Evolutionary conservation across 352 stramenopile species (phyloP), one percentile per base, ranked within the genome.

Genomic region (Phytophthora pinifolia): DNA sequence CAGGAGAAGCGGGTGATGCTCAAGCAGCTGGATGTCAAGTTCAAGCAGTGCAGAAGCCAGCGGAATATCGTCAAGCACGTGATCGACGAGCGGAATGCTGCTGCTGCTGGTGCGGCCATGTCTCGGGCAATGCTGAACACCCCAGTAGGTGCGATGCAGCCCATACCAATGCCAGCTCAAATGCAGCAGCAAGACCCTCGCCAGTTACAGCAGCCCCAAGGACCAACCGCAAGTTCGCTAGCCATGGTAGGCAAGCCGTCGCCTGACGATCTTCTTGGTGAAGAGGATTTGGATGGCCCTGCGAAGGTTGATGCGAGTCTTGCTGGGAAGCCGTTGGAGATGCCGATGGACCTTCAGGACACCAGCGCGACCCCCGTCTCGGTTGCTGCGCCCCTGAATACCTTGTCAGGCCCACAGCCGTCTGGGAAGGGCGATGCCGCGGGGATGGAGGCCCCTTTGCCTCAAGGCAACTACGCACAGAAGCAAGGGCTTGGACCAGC

Each of bases 41-140:
- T 88, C 57, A 89, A 88, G 46, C 79, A 83, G 54, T 92, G 80
- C 55, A 79, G 74, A 20, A 89, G 70, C 31, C 85, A 94, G 56
- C 72, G 84, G 17, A 79, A 83, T 12, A 86, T 92, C 48, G 80
- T 94, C n/a, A 86, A 88, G 56, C 72, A 87, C 48, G 83, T 92
- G 37, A 91, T 92, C 65, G 75, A 74, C 38, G 70, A 48, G 51
- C 80, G 65, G n/a, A 68, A 63, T 54, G 51, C 61, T 31, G 48
- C 47, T 0, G 42, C 43, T 20, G 44, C 43, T 52, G 46, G 42
- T 20, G 27, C 42, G 9, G 17, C 31, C 12, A 20, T 42, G 7
- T 12, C 38, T 25, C 27, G 60, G 6, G 6, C 46, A 20, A 35
- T 37, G 20, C 7, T 46, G 20, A 62, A 47, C 39, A 54, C 39